Evolutionary conservation across 1,284 basidiomycete genomes (phyloP).

Genomic region (Papiliotrema laurentii): DNA sequence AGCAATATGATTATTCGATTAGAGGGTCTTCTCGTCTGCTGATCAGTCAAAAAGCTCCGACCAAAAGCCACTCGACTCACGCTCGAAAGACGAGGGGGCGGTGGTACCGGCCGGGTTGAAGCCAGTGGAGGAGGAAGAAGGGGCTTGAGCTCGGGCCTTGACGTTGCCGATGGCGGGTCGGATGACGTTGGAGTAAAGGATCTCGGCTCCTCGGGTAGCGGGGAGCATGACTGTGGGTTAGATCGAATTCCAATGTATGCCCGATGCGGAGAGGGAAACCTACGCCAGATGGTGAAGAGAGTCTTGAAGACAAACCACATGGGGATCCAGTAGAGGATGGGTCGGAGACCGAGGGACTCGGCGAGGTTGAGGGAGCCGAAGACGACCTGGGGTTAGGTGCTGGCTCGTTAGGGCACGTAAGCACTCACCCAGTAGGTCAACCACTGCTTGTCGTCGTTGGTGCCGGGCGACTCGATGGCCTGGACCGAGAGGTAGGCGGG

Average conservation of each 20-base stretch:
- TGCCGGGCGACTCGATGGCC: constrained; percentile 48
- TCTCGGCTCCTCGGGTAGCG: constrained; percentile 64
- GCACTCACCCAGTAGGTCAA: constrained; percentile 47
- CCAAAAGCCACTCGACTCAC: constrained; percentile 21
- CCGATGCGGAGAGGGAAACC: constrained; percentile 13
- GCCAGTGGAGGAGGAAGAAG: constrained; percentile 19
- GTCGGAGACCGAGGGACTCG: constrained; percentile 45
- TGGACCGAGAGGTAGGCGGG: constrained; percentile 50
- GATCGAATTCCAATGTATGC: constrained; percentile 1
- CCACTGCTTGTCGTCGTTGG: constrained; percentile 52
- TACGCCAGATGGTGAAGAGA: constrained; percentile 71
- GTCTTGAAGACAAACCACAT: constrained; percentile 89
- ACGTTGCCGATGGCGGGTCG: constrained; percentile 61
- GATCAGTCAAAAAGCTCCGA: neutral
- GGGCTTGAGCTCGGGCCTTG: constrained; percentile 22
- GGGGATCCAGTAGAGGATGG: constrained; percentile 48
- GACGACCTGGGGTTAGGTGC: constrained; percentile 30
- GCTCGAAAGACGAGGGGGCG: constrained; percentile 40
- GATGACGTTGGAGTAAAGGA: constrained; percentile 61
- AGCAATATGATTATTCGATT: constrained; percentile 8
- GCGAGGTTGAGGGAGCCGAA: constrained; percentile 48
- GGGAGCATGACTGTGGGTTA: constrained; percentile 40
- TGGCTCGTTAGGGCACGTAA: neutral
- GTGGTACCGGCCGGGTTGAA: constrained; percentile 36
- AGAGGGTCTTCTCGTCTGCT: constrained; percentile 39